phyloP scores from a whole-genome alignment of 139 green algal species.

The Coccomyxa sp. region DNA sequence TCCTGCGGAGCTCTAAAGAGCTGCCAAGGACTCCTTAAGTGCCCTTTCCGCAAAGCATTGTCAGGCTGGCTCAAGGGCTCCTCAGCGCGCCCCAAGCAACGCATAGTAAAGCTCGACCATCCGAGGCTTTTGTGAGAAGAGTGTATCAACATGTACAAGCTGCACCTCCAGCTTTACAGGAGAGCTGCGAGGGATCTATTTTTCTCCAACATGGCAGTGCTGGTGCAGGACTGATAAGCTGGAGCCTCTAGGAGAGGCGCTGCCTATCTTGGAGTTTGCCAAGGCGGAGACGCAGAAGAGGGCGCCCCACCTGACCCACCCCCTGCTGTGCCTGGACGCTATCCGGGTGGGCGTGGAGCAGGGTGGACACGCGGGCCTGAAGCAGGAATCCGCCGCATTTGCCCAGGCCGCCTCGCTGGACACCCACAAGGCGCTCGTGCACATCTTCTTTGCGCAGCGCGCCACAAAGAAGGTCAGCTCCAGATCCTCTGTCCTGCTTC shows the following conservation, averaged over 20 bases:
- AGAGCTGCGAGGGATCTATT: too few relatives aligned
- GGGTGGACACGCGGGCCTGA: conserved; percentile 77
- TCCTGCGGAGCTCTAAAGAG: too few relatives aligned
- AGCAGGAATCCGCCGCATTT: conserved; percentile 75
- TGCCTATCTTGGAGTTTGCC: conserved; percentile 80
- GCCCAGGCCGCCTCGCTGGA: conserved; percentile 62
- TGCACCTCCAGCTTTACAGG: too few relatives aligned
- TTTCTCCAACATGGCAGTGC: too few relatives aligned
- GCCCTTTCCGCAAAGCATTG: too few relatives aligned
- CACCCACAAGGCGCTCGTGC: conserved; percentile 90
- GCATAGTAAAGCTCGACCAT: too few relatives aligned
- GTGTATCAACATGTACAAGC: too few relatives aligned
- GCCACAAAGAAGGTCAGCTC: conserved; percentile 85
- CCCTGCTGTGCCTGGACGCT: conserved; percentile 90
- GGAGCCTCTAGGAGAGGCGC: conserved; percentile 69
- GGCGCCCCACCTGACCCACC: conserved; percentile 77
- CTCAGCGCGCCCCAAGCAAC: too few relatives aligned
- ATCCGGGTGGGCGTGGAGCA: conserved; percentile 74
- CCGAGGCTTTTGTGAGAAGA: too few relatives aligned
- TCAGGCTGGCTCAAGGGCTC: too few relatives aligned
- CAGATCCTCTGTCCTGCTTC: background rate
- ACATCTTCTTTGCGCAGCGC: conserved; percentile 98
- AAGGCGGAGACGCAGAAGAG: conserved; percentile 48
- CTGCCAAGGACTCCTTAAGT: too few relatives aligned
- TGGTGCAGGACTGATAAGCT: conserved; percentile 70